phyloP scores from a whole-genome alignment of 257 asterid genomes.

The Ajuga chamaepitys region DNA sequence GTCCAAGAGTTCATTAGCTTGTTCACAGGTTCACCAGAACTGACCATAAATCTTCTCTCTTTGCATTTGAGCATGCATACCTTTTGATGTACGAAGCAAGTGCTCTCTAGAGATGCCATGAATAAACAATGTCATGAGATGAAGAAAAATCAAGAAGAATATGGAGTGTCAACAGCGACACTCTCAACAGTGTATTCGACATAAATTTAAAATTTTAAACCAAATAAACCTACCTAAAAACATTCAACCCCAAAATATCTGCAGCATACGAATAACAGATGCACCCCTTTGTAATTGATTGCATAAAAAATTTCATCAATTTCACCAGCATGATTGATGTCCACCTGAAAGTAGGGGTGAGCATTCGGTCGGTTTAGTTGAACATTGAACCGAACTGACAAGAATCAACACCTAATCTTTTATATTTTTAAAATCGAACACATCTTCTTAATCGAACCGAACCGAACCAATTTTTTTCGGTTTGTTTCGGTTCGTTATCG shows the following conservation, averaged over 20 bases:
- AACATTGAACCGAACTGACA: too few relatives aligned
- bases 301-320: constrained; percentile 96
- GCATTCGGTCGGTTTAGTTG: too few relatives aligned
- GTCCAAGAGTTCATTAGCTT: constrained; percentile 88
- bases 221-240: constrained; percentile 58
- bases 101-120: constrained; percentile 59
- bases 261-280: constrained; percentile 89
- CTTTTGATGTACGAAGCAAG: constrained; percentile 82
- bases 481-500: too few relatives aligned
- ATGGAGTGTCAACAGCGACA: neutral
- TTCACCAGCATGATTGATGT: constrained; percentile 77
- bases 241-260: constrained; percentile 83
- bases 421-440: too few relatives aligned
- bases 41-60: constrained; percentile 93
- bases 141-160: neutral
- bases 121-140: neutral
- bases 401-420: too few relatives aligned
- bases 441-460: too few relatives aligned
- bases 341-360: too few relatives aligned
- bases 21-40: constrained; percentile 96
- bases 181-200: neutral
- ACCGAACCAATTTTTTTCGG: too few relatives aligned
- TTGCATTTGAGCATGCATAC: constrained; percentile 84
- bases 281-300: constrained; percentile 95
- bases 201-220: neutral